These are phyloP conservation scores for Aurifilum marmelostoma DNA, from an alignment of 2,329 filamentous ascomycete species.

Conservation along the genomic window DNA sequence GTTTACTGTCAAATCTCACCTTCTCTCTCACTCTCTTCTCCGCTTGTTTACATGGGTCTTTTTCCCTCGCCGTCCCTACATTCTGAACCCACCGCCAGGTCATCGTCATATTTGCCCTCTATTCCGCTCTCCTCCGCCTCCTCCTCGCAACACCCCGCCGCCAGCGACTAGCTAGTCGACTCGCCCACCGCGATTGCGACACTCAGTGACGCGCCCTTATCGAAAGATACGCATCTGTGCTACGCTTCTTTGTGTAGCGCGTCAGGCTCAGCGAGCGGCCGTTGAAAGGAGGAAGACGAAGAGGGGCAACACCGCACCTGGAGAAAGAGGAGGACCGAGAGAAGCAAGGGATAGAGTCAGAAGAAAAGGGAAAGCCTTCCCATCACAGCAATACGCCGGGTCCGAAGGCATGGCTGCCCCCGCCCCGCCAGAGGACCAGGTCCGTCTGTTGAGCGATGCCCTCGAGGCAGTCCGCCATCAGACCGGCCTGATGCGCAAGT, in stretches of 20 bases:
- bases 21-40: not conserved
- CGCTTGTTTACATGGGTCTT: not conserved
- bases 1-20: not conserved
- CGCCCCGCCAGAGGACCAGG: constrained; percentile 76
- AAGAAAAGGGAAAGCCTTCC: not conserved
- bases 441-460: constrained; percentile 95
- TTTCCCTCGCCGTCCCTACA: not conserved
- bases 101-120: not conserved
- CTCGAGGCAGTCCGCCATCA: constrained; percentile 95
- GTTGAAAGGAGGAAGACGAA: not conserved
- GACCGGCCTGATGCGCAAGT: constrained; percentile 96
- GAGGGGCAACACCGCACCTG: not conserved
- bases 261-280: not conserved
- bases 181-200: not conserved
- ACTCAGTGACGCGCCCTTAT: not conserved
- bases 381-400: not conserved
- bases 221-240: not conserved
- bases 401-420: constrained; percentile 49
- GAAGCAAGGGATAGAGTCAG: not conserved
- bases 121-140: not conserved
- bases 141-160: not conserved
- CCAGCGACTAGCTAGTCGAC: not conserved
- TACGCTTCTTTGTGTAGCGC: not conserved
- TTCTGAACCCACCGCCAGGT: not conserved
- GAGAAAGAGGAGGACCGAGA: not conserved